Evolutionary conservation across 2,329 filamentous ascomycete species (phyloP).

Genomic region (Fusarium floridanum): DNA sequence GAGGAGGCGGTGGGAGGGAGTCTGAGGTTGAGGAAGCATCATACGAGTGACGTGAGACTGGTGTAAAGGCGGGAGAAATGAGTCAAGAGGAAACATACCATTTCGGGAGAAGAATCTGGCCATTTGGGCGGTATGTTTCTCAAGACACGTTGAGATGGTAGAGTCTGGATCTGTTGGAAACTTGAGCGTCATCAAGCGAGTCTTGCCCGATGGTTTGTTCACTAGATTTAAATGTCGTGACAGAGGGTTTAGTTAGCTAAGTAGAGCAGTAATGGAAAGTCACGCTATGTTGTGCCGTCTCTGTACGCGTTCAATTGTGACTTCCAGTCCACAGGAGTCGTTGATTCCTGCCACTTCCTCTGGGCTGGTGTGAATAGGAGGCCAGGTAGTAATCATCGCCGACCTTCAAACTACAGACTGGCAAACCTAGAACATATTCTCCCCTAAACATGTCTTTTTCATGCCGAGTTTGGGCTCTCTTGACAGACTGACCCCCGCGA

Average conservation of each 20-base stretch:
- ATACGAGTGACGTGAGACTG: slow-evolving; percentile 32
- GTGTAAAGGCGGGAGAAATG: slow-evolving; percentile 17
- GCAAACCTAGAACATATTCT: background rate
- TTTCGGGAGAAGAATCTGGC: background rate
- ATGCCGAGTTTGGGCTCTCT: background rate
- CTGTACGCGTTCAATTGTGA: slow-evolving; percentile 22
- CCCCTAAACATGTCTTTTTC: slow-evolving; percentile 1
- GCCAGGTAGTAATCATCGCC: background rate
- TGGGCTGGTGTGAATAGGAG: background rate
- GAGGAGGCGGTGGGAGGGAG: background rate
- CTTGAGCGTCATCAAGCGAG: background rate
- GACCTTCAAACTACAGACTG: background rate
- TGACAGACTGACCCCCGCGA: background rate
- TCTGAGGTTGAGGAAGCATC: slow-evolving; percentile 18
- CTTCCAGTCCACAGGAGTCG: slow-evolving; percentile 13
- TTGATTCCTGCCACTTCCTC: slow-evolving; percentile 10
- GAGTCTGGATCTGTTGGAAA: background rate
- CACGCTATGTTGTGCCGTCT: slow-evolving; percentile 15
- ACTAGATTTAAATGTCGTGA: background rate
- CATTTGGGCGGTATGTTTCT: background rate
- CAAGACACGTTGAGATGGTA: background rate
- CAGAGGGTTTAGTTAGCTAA: background rate
- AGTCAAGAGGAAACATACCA: slow-evolving; percentile 4
- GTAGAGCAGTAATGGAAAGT: background rate
- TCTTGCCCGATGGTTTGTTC: background rate